phyloP scores from a whole-genome alignment of 305 asterid genomes.

The Fraxinus sp. region DNA sequence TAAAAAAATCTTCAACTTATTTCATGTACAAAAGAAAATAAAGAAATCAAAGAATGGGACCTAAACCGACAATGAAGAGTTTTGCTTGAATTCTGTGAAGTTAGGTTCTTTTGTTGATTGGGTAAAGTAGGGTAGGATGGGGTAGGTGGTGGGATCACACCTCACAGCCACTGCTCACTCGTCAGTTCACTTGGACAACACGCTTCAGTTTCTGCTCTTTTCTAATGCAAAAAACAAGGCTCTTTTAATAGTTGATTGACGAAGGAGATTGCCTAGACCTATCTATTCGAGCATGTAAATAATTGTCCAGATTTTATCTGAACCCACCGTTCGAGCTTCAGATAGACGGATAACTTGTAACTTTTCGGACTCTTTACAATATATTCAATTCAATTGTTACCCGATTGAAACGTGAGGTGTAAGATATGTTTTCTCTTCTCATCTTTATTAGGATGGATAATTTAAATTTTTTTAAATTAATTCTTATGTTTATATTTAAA shows the following conservation, averaged over 20 bases:
- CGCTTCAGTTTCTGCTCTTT: conserved; percentile 29
- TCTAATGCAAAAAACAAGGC: neutral
- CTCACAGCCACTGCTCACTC: conserved; percentile 21
- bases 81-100: neutral
- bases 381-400: neutral
- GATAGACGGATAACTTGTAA: neutral
- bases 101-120: neutral
- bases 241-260: neutral
- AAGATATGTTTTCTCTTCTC: neutral
- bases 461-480: too few relatives aligned
- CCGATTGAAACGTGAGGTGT: neutral
- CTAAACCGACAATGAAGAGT: neutral
- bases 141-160: neutral
- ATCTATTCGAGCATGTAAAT: neutral
- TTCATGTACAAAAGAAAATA: neutral
- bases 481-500: neutral
- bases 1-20: neutral
- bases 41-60: neutral
- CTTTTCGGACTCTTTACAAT: neutral
- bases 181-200: conserved; percentile 39
- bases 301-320: neutral
- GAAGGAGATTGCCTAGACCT: neutral
- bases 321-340: neutral
- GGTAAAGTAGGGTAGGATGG: neutral
- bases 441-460: neutral